Percentiles rank a stretch among this genome's conserved stretches.
Conservation (phyloP, 2,329 filamentous ascomycete genomes). For the Scedosporium apiospermum region DNA sequence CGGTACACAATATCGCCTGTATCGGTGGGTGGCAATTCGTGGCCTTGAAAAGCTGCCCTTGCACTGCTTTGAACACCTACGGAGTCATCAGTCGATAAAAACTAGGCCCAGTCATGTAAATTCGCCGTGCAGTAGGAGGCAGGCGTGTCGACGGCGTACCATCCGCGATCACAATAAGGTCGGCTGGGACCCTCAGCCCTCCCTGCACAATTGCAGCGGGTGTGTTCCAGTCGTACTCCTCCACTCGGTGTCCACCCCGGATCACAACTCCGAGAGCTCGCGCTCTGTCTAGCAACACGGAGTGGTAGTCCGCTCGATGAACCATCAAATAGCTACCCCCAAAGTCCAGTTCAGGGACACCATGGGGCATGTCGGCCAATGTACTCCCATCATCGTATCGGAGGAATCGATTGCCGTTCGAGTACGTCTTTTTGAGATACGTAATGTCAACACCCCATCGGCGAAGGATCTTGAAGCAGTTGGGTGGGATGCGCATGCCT, state of each 20-base stretch:
- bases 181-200: background rate
- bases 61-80: background rate
- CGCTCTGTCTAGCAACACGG: constrained; percentile 6
- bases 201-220: background rate
- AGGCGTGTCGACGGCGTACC: background rate
- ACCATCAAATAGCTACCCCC: constrained; percentile 8
- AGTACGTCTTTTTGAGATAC: constrained; percentile 9
- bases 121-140: too few relatives aligned
- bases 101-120: background rate
- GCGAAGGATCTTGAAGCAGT: constrained; percentile 9
- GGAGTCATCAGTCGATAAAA: background rate
- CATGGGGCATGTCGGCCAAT: constrained; percentile 8
- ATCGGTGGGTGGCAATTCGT: constrained; percentile 10
- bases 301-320: constrained; percentile 8
- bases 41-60: too few relatives aligned
- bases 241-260: background rate
- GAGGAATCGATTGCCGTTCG: constrained; percentile 12
- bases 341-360: constrained; percentile 11
- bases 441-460: constrained; percentile 12
- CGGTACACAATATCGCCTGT: constrained; percentile 20
- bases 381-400: constrained; percentile 7
- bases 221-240: background rate
- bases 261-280: background rate
- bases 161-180: constrained; percentile 2
- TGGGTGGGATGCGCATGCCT: constrained; percentile 12